A percentile compares a stretch with the other conserved stretches of the same genome.
phyloP scores from a whole-genome alignment of 305 asterid genomes.

The Fraxinus dipetala region DNA sequence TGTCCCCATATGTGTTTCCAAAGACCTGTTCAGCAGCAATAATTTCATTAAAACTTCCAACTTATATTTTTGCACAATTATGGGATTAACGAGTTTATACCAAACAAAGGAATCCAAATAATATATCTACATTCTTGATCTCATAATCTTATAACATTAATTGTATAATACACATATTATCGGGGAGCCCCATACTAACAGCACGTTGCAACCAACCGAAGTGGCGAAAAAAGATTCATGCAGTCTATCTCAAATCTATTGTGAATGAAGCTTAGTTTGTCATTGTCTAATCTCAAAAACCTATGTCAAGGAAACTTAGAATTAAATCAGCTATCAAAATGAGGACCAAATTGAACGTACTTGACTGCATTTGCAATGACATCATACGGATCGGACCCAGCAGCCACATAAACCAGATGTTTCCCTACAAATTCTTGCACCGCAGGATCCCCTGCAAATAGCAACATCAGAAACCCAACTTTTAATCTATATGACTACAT shows the following conservation, averaged over 20 bases:
- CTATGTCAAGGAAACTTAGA: neutral
- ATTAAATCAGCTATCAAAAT: neutral
- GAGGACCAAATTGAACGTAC: slow-evolving; percentile 39
- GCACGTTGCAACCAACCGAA: neutral
- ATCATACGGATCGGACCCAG: slow-evolving; percentile 61
- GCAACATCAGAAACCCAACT: slow-evolving; percentile 7
- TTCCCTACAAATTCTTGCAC: slow-evolving; percentile 80
- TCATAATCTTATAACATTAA: neutral
- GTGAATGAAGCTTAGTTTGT: neutral
- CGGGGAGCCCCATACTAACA: neutral
- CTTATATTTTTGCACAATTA: neutral
- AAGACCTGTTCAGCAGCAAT: slow-evolving; percentile 40
- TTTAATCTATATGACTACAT: slow-evolving; percentile 1
- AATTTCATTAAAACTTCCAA: neutral
- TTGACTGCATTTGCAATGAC: slow-evolving; percentile 59
- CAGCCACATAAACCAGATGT: slow-evolving; percentile 65
- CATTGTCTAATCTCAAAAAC: neutral
- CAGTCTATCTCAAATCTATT: neutral
- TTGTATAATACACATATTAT: neutral
- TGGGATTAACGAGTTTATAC: neutral
- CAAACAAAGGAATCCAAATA: neutral
- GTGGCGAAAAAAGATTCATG: neutral
- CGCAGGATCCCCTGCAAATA: slow-evolving; percentile 71
- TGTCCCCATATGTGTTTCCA: slow-evolving; percentile 63
- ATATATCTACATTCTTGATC: neutral